Evolutionary conservation across 768 basidiomycete genomes (phyloP).

Genomic region (Peribolospora kevripleyi): DNA sequence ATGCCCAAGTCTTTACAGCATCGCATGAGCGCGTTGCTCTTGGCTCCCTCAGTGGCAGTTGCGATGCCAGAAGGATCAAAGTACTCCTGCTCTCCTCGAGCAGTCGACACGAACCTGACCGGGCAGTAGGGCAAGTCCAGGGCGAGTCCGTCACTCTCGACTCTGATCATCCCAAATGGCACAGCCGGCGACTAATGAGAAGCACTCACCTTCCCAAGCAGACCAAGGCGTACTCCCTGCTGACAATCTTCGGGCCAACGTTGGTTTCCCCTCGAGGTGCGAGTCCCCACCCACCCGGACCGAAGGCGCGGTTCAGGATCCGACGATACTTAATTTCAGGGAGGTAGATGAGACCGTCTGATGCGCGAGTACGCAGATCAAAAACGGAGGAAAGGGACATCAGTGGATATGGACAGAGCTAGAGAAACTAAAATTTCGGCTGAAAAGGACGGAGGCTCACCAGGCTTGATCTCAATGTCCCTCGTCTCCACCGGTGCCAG

Average conservation of each 20-base stretch:
- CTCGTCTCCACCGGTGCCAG: slow-evolving; percentile 45
- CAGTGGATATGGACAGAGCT: not conserved
- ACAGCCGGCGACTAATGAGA: not conserved
- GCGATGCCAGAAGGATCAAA: slow-evolving; percentile 75
- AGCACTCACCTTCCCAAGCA: slow-evolving; percentile 61
- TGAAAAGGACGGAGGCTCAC: slow-evolving; percentile 24
- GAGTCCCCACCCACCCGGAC: slow-evolving; percentile 90
- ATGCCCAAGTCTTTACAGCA: slow-evolving; percentile 93
- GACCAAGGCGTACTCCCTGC: slow-evolving; percentile 79
- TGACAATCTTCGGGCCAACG: slow-evolving; percentile 64
- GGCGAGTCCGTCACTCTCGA: not conserved
- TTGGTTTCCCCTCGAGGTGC: slow-evolving; percentile 82
- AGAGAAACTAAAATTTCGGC: not conserved
- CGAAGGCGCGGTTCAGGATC: slow-evolving; percentile 74
- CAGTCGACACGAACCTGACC: slow-evolving; percentile 57
- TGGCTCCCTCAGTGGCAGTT: slow-evolving; percentile 82
- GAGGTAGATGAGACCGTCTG: slow-evolving; percentile 80
- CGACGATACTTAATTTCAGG: slow-evolving; percentile 94
- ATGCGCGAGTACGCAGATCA: not conserved
- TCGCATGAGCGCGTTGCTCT: slow-evolving; percentile 89
- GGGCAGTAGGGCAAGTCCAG: not conserved
- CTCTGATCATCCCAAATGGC: not conserved
- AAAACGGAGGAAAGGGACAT: not conserved
- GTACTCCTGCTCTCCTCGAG: slow-evolving; percentile 88
- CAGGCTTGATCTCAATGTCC: slow-evolving; percentile 87